Conservation (phyloP, 225 moss, liverwort and hornwort genomes). For the Sphagnum contortum region DNA sequence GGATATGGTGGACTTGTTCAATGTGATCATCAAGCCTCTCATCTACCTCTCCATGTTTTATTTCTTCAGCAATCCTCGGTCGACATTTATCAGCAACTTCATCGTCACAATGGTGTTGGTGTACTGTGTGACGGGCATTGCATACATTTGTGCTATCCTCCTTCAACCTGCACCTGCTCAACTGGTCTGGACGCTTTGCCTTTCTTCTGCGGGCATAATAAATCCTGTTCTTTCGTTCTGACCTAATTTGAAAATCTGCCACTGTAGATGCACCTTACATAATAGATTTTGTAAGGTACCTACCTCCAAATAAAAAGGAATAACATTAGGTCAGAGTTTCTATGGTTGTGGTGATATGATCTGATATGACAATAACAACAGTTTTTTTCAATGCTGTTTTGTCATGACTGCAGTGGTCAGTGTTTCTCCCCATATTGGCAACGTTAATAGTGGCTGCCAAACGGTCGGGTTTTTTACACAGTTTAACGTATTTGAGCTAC, state of each 20-base stretch:
- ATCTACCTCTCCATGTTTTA: slow-evolving; percentile 90
- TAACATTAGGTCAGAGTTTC: background rate
- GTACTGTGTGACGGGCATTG: slow-evolving; percentile 77
- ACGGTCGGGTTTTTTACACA: slow-evolving; percentile 30
- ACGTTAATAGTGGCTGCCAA: slow-evolving; percentile 35
- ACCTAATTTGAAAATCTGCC: background rate
- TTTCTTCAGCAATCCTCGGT: slow-evolving; percentile 85
- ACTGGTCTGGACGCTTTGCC: slow-evolving; percentile 37
- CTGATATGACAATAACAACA: background rate
- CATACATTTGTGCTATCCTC: slow-evolving; percentile 68
- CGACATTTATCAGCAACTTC: slow-evolving; percentile 61
- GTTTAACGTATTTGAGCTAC: slow-evolving; percentile 39
- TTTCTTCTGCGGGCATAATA: background rate
- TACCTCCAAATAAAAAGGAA: background rate
- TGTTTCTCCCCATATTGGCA: slow-evolving; percentile 56
- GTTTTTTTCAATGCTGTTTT: background rate
- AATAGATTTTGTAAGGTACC: background rate
- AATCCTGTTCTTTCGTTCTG: background rate
- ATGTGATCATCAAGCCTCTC: slow-evolving; percentile 72
- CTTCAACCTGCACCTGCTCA: slow-evolving; percentile 76
- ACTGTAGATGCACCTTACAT: background rate
- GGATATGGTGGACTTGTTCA: slow-evolving; percentile 79
- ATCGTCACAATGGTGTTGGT: slow-evolving; percentile 60
- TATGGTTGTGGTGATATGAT: background rate
- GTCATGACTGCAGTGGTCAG: slow-evolving; percentile 36